These are phyloP conservation scores for Mucuna pruriens DNA, from an alignment of 306 rosid genomes.

Conservation along the genomic window DNA sequence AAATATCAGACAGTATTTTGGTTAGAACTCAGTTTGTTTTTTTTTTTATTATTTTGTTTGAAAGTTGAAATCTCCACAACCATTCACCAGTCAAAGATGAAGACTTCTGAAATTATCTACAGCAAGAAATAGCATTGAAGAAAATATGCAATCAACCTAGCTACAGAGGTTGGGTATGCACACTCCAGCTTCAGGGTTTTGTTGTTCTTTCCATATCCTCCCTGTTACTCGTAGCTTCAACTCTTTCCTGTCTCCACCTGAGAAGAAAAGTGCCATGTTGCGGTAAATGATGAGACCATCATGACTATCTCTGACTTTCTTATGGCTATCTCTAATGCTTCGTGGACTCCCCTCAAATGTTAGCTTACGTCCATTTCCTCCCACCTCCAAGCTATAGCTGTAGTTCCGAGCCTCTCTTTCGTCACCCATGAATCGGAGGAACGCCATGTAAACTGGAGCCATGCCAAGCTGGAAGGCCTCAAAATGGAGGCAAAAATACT, in stretches of 20 bases:
- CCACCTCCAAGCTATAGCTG: slow-evolving; percentile 81
- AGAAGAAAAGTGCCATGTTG: slow-evolving; percentile 81
- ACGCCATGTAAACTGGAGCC: slow-evolving; percentile 84
- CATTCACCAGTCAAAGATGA: slow-evolving; percentile 35
- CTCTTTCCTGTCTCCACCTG: slow-evolving; percentile 79
- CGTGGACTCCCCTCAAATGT: slow-evolving; percentile 74
- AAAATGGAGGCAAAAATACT: slow-evolving; percentile 81
- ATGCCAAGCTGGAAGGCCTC: slow-evolving; percentile 84
- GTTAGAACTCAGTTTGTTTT: slow-evolving; percentile 40
- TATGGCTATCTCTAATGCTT: slow-evolving; percentile 76
- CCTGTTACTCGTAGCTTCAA: slow-evolving; percentile 80
- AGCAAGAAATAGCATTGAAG: slow-evolving; percentile 38
- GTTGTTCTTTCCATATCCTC: slow-evolving; percentile 82
- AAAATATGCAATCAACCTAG: slow-evolving; percentile 43
- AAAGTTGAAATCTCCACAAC: slow-evolving; percentile 38
- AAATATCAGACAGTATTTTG: slow-evolving; percentile 28
- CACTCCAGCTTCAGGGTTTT: slow-evolving; percentile 62
- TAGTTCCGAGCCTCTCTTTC: slow-evolving; percentile 70
- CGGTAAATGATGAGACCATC: slow-evolving; percentile 80
- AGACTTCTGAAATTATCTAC: slow-evolving; percentile 34
- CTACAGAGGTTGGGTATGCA: slow-evolving; percentile 67
- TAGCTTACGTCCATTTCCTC: slow-evolving; percentile 72
- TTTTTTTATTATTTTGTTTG: slow-evolving; percentile 31
- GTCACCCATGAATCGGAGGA: slow-evolving; percentile 81
- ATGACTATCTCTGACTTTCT: slow-evolving; percentile 78